Conservation (phyloP, 2,329 filamentous ascomycete genomes). For the Lachnellula occidentalis region DNA sequence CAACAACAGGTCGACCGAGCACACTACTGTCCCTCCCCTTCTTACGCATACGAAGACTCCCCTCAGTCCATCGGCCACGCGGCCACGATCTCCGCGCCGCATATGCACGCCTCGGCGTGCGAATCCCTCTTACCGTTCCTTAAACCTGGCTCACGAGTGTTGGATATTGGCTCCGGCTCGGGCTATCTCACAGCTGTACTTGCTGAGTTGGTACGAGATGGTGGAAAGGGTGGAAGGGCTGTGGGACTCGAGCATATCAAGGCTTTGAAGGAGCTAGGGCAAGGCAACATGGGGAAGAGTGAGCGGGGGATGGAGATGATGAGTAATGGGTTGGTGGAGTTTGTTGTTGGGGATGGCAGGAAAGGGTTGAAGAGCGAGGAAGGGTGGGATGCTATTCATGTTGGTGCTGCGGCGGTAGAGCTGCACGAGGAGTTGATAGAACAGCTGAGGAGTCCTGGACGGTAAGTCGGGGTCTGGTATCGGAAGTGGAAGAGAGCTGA, state of each 20-base stretch:
- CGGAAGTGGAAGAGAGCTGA: not conserved
- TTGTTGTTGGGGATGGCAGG: constrained; percentile 70
- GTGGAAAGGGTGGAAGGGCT: constrained; percentile 38
- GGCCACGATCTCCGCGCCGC: constrained; percentile 67
- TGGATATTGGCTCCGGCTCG: constrained; percentile 71
- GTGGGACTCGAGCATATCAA: constrained; percentile 72
- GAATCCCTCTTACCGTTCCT: constrained; percentile 57
- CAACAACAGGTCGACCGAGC: constrained; percentile 70
- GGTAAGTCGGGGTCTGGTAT: constrained; percentile 33
- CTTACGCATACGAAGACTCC: constrained; percentile 65
- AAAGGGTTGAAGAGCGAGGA: constrained; percentile 51
- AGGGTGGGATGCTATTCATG: constrained; percentile 88
- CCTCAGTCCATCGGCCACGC: constrained; percentile 62
- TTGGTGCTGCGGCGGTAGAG: constrained; percentile 76
- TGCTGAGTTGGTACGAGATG: constrained; percentile 49
- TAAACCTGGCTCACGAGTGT: constrained; percentile 45
- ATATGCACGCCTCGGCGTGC: constrained; percentile 65
- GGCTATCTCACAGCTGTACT: constrained; percentile 87
- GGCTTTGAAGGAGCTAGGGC: constrained; percentile 56
- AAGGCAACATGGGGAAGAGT: constrained; percentile 61
- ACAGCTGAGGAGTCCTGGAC: constrained; percentile 74
- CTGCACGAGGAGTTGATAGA: constrained; percentile 67
- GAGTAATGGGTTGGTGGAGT: constrained; percentile 58
- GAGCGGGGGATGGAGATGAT: constrained; percentile 54
- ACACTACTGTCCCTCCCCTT: constrained; percentile 70